Evolutionary conservation across 129 eudicot genomes (phyloP).

Genomic region (Chrysanthemum makinoi): DNA sequence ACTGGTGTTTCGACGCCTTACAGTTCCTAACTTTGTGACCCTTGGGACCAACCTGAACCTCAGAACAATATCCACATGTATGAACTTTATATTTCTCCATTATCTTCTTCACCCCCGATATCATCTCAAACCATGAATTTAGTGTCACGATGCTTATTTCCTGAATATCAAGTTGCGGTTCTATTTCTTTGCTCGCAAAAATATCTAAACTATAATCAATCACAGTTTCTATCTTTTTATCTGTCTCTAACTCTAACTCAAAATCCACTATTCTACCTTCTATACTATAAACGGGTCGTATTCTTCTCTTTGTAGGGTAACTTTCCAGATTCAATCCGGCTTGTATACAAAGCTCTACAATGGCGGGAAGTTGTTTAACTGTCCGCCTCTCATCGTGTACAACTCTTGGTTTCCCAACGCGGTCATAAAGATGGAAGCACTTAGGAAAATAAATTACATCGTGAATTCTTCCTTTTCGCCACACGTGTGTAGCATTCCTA

Average conservation of each 20-base stretch:
- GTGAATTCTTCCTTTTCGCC: constrained; percentile 54
- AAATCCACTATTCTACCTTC: constrained; percentile 72
- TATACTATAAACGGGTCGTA: constrained; percentile 54
- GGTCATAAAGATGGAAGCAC: constrained; percentile 59
- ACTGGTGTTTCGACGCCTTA: constrained; percentile 64
- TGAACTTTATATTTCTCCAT: constrained; percentile 58
- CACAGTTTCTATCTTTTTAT: constrained; percentile 14
- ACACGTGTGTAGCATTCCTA: constrained; percentile 52
- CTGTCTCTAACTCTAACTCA: constrained; percentile 36
- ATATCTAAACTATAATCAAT: constrained; percentile 18
- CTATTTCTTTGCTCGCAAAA: constrained; percentile 1
- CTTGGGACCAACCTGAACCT: constrained; percentile 73
- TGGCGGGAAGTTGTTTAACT: constrained; percentile 47
- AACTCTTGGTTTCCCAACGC: constrained; percentile 69
- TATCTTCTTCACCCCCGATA: constrained; percentile 52
- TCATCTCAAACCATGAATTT: constrained; percentile 59
- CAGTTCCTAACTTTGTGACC: constrained; percentile 74
- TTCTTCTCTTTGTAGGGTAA: constrained; percentile 59
- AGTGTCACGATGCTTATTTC: constrained; percentile 41
- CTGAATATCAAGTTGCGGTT: constrained; percentile 13
- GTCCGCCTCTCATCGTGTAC: constrained; percentile 45
- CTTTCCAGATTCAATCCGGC: constrained; percentile 57
- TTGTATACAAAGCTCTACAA: constrained; percentile 62
- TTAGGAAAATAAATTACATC: constrained; percentile 55
- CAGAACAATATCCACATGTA: constrained; percentile 72